A percentile compares a stretch with the other conserved stretches of the same genome.
phyloP scores from a whole-genome alignment of 139 green algal genomes.

The Haematococcus sp. region DNA sequence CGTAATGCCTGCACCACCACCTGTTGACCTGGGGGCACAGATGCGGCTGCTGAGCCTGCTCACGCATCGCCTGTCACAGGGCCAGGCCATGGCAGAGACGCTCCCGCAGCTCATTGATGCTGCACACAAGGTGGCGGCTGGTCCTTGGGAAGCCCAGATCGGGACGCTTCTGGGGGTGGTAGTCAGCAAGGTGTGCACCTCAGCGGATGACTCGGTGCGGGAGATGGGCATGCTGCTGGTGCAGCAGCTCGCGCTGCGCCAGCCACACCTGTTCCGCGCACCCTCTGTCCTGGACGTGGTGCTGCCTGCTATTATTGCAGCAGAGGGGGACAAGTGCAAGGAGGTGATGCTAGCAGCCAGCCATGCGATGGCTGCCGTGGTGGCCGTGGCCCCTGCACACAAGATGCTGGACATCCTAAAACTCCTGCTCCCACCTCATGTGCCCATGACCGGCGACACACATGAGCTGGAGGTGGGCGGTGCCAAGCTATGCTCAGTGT shows the following conservation, averaged over 20 bases:
- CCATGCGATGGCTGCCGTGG: background rate
- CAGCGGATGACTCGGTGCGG: background rate
- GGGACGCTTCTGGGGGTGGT: background rate
- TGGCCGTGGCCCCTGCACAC: background rate
- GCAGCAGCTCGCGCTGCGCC: background rate
- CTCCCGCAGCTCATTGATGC: background rate
- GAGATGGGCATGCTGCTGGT: conserved; percentile 6
- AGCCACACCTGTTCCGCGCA: conserved; percentile 8
- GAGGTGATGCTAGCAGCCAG: conserved; percentile 9
- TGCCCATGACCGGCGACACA: background rate
- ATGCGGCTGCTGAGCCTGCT: conserved; percentile 3
- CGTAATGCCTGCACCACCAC: too few species aligned
- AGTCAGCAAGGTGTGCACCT: conserved; percentile 1
- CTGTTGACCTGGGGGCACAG: background rate
- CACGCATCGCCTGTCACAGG: background rate
- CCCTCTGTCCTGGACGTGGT: conserved; percentile 1
- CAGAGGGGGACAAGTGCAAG: background rate
- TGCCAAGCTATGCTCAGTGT: background rate
- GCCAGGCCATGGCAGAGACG: background rate
- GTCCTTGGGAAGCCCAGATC: background rate
- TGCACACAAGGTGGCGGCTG: background rate
- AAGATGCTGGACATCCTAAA: conserved; percentile 5
- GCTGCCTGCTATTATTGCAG: background rate
- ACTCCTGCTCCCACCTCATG: background rate
- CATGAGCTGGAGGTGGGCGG: background rate